A percentile compares a stretch with the other conserved stretches of the same genome.
Evolutionary conservation across 163 green algal genomes (phyloP).

Genomic region (Scenedesmus sp.): DNA sequence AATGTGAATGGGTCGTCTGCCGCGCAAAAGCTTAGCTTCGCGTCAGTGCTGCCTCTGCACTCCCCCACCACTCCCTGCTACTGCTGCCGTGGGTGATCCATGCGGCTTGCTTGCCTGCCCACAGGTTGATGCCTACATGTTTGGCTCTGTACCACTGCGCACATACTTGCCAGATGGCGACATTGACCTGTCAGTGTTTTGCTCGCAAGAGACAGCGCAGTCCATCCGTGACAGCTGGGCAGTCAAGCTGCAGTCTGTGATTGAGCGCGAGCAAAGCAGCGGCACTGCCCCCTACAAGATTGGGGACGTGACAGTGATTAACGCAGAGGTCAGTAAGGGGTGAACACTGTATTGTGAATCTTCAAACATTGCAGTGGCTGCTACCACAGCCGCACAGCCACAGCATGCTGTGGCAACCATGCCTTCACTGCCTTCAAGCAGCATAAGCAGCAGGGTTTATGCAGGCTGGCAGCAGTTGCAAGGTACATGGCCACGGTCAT

Average conservation of each 20-base stretch:
- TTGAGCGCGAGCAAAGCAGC: slow-evolving; percentile 85
- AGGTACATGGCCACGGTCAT: background rate
- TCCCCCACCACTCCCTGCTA: background rate
- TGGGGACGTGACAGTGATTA: slow-evolving; percentile 89
- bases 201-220: slow-evolving; percentile 52
- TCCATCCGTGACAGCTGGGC: slow-evolving; percentile 85
- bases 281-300: slow-evolving; percentile 65
- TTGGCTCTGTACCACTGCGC: slow-evolving; percentile 95
- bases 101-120: background rate
- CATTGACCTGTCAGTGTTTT: slow-evolving; percentile 91
- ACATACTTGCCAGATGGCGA: slow-evolving; percentile 98
- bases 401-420: background rate
- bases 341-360: background rate
- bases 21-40: background rate
- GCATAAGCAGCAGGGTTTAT: background rate
- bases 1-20: background rate
- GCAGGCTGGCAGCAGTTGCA: background rate
- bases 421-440: background rate
- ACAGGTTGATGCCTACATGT: slow-evolving; percentile 85
- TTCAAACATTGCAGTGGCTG: background rate
- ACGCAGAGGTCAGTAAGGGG: slow-evolving; percentile 88
- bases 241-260: slow-evolving; percentile 73
- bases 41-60: background rate
- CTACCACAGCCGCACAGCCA: too few relatives aligned
- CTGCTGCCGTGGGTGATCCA: background rate